Evolutionary conservation across 768 basidiomycete species (phyloP).

Genomic region (Pleurotus djamor): DNA sequence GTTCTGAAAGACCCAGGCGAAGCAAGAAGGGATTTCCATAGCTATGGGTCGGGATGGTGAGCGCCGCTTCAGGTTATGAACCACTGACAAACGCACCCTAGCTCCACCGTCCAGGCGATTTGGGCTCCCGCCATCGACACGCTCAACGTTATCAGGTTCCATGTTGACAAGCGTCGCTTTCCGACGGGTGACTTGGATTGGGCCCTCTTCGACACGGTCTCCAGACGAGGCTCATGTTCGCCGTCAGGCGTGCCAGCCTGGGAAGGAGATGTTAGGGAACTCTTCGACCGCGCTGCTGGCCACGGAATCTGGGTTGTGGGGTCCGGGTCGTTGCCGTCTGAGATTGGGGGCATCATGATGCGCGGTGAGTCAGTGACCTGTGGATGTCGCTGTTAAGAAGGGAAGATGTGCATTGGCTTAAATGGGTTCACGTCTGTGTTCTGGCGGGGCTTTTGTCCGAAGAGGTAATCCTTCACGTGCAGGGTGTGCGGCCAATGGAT

Average conservation of each 20-base stretch:
- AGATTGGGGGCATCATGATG: slow-evolving; percentile 61
- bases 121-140: slow-evolving; percentile 95
- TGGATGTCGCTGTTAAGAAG: slow-evolving; percentile 2
- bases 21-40: slow-evolving; percentile 96
- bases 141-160: slow-evolving; percentile 79
- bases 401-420: slow-evolving; percentile 14
- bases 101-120: slow-evolving; percentile 94
- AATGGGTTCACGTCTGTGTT: background rate
- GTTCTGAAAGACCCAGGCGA: slow-evolving; percentile 67
- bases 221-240: slow-evolving; percentile 4
- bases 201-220: slow-evolving; percentile 9
- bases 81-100: slow-evolving; percentile 58
- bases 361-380: slow-evolving; percentile 9
- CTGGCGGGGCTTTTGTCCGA: background rate
- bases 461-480: slow-evolving; percentile 3
- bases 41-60: slow-evolving; percentile 38
- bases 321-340: slow-evolving; percentile 59
- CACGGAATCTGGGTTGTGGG: slow-evolving; percentile 80
- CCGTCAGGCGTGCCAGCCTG: slow-evolving; percentile 8
- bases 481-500: background rate
- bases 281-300: slow-evolving; percentile 41
- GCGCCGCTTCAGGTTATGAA: background rate
- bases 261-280: slow-evolving; percentile 8
- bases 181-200: slow-evolving; percentile 21
- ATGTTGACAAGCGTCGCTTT: slow-evolving; percentile 46